phyloP scores from a whole-genome alignment of 352 stramenopile species.

The Phytophthora cactorum region DNA sequence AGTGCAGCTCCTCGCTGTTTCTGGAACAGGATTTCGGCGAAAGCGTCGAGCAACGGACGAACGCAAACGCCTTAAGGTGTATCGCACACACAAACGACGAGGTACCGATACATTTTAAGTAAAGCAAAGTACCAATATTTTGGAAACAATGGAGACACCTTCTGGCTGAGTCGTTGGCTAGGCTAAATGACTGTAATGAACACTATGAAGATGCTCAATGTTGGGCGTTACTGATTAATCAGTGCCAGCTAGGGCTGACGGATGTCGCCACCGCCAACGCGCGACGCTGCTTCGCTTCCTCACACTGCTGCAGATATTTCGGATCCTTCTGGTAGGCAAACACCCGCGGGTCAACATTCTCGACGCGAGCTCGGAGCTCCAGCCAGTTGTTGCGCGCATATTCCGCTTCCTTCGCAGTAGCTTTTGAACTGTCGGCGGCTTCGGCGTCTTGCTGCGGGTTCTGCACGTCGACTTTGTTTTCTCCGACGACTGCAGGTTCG shows the following conservation, averaged over 20 bases:
- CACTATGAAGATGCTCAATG: background rate
- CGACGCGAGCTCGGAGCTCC: conserved; percentile 29
- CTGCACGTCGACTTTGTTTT: background rate
- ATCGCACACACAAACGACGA: too few species aligned
- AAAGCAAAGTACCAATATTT: background rate
- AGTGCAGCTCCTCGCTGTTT: too few species aligned
- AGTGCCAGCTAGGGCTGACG: conserved; percentile 28
- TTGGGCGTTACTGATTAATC: background rate
- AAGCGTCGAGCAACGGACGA: too few species aligned
- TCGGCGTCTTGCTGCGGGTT: background rate
- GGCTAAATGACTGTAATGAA: background rate
- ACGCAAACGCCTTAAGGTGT: too few species aligned
- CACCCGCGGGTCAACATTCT: conserved; percentile 31
- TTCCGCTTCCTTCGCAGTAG: conserved; percentile 1
- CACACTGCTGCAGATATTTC: conserved; percentile 32
- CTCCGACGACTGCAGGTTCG: background rate
- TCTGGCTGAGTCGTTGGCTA: background rate
- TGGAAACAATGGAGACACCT: background rate
- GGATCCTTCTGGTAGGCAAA: conserved; percentile 30
- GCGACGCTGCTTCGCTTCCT: conserved; percentile 30
- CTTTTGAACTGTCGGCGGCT: background rate
- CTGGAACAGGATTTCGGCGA: too few species aligned
- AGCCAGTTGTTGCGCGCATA: conserved; percentile 21
- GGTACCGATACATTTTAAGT: background rate
- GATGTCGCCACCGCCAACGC: conserved; percentile 18